Evolutionary conservation across 2,329 filamentous ascomycete species (phyloP).

Genomic region (Venturiaceae sp.): DNA sequence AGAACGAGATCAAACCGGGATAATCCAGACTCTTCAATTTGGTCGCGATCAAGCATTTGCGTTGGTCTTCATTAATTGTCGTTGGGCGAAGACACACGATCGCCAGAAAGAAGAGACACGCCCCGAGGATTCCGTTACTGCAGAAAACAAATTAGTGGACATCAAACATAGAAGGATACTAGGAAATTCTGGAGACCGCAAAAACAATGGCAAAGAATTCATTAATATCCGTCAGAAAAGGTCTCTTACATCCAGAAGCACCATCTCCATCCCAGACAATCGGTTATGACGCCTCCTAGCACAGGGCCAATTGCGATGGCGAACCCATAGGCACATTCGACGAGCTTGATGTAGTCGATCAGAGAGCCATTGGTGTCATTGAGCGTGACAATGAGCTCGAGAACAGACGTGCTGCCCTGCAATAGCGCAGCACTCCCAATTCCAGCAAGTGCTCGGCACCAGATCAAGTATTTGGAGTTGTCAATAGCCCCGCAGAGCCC

Average conservation of each 20-base stretch:
- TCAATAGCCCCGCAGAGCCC: not conserved
- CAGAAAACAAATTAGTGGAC: no score
- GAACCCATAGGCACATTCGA: conserved; percentile 38
- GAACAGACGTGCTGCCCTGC: not conserved
- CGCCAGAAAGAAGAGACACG: no score
- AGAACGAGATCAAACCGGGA: conserved; percentile 7
- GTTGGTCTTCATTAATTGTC: not conserved
- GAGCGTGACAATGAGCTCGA: not conserved
- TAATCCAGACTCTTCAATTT: not conserved
- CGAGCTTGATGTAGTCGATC: conserved; percentile 9
- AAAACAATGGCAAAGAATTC: conserved; percentile 38
- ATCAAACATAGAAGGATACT: no score
- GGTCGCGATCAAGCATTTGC: not conserved
- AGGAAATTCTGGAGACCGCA: conserved; percentile 36
- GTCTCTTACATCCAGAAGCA: conserved; percentile 34
- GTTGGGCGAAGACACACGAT: conserved; percentile 45
- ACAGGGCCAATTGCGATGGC: conserved; percentile 44
- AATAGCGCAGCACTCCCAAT: not conserved
- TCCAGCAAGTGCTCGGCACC: not conserved
- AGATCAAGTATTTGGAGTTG: not conserved
- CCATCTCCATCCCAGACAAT: conserved; percentile 40
- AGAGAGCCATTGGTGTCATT: not conserved
- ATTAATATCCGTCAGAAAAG: conserved; percentile 39
- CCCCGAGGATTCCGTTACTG: conserved; percentile 37
- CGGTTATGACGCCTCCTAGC: conserved; percentile 40